Percentiles rank a stretch among this genome's conserved stretches.
Evolutionary conservation across 352 stramenopile genomes (phyloP).

Genomic region (Pythium rhizo-oryzae): DNA sequence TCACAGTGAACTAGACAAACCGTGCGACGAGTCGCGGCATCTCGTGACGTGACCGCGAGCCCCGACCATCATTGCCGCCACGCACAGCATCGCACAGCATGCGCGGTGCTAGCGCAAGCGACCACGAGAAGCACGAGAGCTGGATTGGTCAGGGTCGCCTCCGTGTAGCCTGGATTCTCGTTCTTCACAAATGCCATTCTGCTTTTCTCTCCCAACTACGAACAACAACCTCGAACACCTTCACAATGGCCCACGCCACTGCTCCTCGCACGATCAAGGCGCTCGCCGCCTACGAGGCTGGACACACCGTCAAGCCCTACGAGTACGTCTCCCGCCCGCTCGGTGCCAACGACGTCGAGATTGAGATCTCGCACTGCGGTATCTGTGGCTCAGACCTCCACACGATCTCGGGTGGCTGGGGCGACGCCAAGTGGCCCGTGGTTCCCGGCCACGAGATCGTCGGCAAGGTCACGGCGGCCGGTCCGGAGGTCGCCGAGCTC

Average conservation of each 20-base stretch:
- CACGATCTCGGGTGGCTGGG: conserved; percentile 33
- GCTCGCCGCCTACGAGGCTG: conserved; percentile 19
- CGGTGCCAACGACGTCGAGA: conserved; percentile 22
- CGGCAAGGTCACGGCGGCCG: conserved; percentile 24
- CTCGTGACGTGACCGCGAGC: too few relatives aligned
- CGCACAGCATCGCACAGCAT: too few relatives aligned
- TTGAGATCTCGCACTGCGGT: conserved; percentile 30
- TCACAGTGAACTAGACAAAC: too few relatives aligned
- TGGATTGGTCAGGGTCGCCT: too few relatives aligned
- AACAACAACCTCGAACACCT: too few relatives aligned
- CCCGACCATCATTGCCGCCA: too few relatives aligned
- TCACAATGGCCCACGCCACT: neutral
- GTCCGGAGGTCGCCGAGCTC: conserved; percentile 16
- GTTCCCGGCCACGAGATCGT: conserved; percentile 39
- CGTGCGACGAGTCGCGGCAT: too few relatives aligned
- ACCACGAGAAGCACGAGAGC: too few relatives aligned
- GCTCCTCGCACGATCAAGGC: conserved; percentile 26
- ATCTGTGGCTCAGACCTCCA: conserved; percentile 42
- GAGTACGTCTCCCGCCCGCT: conserved; percentile 25
- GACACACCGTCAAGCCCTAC: conserved; percentile 25
- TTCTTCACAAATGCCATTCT: too few relatives aligned
- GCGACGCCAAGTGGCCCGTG: conserved; percentile 26
- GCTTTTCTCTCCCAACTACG: too few relatives aligned
- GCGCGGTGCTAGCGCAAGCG: too few relatives aligned
- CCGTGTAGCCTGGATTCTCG: too few relatives aligned